Evolutionary conservation across 805 yeast species (phyloP).

Genomic region (Spathaspora passalidarum): DNA sequence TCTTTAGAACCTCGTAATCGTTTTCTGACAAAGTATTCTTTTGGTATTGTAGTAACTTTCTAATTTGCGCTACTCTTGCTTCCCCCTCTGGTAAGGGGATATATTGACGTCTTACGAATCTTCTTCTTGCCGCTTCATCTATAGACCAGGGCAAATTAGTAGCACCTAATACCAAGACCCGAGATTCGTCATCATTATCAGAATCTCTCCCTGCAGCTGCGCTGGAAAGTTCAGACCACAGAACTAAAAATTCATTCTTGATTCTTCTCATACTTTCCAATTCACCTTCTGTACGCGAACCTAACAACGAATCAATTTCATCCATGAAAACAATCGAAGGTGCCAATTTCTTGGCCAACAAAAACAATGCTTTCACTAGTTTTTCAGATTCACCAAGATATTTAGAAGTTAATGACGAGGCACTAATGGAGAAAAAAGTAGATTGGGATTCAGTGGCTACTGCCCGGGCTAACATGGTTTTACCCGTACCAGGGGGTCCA

Average conservation of each 20-base stretch:
- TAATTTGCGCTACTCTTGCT: constrained; percentile 71
- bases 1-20: constrained; percentile 60
- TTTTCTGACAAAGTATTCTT: constrained; percentile 62
- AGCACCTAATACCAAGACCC: constrained; percentile 91
- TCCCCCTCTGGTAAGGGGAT: constrained; percentile 90
- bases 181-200: constrained; percentile 39
- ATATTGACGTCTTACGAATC: constrained; percentile 88
- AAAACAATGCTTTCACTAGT: constrained; percentile 82
- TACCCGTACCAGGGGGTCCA: constrained; percentile 99
- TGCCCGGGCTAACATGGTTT: constrained; percentile 94
- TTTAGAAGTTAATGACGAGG: constrained; percentile 85
- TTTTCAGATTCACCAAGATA: constrained; percentile 93
- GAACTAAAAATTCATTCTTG: constrained; percentile 89
- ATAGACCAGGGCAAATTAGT: constrained; percentile 96
- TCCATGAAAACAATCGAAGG: constrained; percentile 95
- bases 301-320: constrained; percentile 88
- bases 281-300: constrained; percentile 73
- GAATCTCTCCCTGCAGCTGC: constrained; percentile 73
- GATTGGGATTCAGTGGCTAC: constrained; percentile 95
- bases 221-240: constrained; percentile 89
- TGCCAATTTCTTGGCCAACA: constrained; percentile 77
- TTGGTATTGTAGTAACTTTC: constrained; percentile 65
- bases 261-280: constrained; percentile 87
- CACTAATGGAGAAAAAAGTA: constrained; percentile 87
- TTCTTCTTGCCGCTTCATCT: constrained; percentile 93